These are phyloP conservation scores for Stephania cephalantha DNA, from an alignment of 164 flowering plant genomes.

Conservation along the genomic window DNA sequence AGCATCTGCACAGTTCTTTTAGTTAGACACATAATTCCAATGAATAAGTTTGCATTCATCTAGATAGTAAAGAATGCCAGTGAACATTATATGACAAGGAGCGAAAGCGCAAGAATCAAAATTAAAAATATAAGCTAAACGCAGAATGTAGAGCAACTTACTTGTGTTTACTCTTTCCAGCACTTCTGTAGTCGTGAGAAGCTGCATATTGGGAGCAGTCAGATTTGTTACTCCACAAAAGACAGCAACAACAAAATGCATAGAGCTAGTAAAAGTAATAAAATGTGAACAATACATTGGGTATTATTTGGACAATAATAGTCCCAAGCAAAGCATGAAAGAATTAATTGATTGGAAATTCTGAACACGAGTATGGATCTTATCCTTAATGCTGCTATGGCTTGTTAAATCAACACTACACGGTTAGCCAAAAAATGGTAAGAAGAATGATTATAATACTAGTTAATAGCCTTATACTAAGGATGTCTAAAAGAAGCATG, in stretches of 20 bases:
- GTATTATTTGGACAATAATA: neutral
- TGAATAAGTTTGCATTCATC: neutral
- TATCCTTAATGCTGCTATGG: neutral
- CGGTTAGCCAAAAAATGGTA: too few species aligned
- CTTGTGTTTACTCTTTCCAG: conserved; percentile 26
- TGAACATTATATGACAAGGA: neutral
- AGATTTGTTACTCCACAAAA: neutral
- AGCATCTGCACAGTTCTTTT: conserved; percentile 15
- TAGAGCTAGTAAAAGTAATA: too few species aligned
- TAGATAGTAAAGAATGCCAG: neutral
- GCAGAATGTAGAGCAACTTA: conserved; percentile 13
- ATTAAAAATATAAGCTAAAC: neutral
- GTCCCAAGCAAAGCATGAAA: neutral
- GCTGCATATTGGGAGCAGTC: conserved; percentile 19
- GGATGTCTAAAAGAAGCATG: too few species aligned
- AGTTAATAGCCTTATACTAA: too few species aligned
- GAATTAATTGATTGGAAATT: too few species aligned
- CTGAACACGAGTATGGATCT: neutral
- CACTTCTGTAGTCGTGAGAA: conserved; percentile 16
- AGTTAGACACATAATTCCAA: neutral
- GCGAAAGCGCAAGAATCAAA: neutral
- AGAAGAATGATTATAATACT: too few species aligned
- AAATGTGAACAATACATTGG: neutral
- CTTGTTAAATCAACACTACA: neutral
- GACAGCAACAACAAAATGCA: neutral